Percentiles rank a stretch among this genome's conserved stretches.
Evolutionary conservation across 495 filamentous ascomycete genomes (phyloP).

Genomic region (Penicillium pulvis): DNA sequence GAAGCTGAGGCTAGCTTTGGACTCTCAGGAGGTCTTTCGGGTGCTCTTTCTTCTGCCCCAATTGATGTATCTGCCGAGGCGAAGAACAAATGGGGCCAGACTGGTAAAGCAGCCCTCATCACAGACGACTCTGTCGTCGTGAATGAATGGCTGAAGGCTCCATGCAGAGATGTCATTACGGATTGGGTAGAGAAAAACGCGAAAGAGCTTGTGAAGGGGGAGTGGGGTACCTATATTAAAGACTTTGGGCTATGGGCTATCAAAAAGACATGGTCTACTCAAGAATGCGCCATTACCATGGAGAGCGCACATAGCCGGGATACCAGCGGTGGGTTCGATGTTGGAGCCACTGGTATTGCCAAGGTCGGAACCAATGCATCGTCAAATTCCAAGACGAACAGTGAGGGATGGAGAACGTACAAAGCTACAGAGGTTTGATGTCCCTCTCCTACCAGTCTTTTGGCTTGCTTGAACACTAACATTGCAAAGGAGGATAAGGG

Average conservation of each 20-base stretch:
- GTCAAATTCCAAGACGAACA: slow-evolving; percentile 9
- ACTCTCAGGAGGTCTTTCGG: slow-evolving; percentile 11
- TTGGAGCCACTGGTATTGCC: slow-evolving; percentile 17
- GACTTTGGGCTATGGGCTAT: slow-evolving; percentile 19
- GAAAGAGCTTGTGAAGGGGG: slow-evolving; percentile 6
- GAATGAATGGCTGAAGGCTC: slow-evolving; percentile 6
- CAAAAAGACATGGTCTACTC: slow-evolving; percentile 13
- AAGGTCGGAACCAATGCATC: slow-evolving; percentile 11
- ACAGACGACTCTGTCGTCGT: background rate
- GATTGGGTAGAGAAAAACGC: slow-evolving; percentile 15
- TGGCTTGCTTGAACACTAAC: background rate
- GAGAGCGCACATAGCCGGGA: slow-evolving; percentile 10
- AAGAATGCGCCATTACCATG: slow-evolving; percentile 16
- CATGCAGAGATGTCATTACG: background rate
- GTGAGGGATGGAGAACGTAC: slow-evolving; percentile 15
- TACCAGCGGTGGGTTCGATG: slow-evolving; percentile 15
- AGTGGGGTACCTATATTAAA: slow-evolving; percentile 7
- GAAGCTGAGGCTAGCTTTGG: slow-evolving; percentile 10
- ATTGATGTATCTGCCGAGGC: slow-evolving; percentile 17
- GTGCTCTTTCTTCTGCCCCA: slow-evolving; percentile 4
- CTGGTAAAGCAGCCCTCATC: slow-evolving; percentile 15
- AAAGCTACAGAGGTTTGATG: slow-evolving; percentile 7
- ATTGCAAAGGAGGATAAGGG: background rate
- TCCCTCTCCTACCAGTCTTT: background rate
- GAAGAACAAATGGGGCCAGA: slow-evolving; percentile 12